phyloP scores from a whole-genome alignment of 2,329 filamentous ascomycete genomes.

The Arthrinium puccinioides region DNA sequence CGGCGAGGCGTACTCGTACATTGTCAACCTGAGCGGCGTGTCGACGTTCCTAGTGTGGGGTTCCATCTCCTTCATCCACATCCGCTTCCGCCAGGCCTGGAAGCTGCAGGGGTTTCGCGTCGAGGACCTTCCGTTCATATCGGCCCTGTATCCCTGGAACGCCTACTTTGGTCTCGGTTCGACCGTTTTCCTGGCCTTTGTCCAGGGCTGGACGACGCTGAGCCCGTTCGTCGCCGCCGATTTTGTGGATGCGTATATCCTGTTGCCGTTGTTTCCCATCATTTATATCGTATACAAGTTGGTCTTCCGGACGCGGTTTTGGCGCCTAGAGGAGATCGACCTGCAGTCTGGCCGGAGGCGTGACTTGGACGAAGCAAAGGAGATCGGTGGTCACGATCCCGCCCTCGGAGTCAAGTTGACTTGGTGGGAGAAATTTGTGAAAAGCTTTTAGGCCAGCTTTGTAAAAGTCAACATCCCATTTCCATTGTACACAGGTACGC shows the following conservation, averaged over 20 bases:
- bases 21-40: conserved; percentile 63
- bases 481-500: no score
- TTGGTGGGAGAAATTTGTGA: conserved; percentile 37
- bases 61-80: conserved; percentile 62
- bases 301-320: conserved; percentile 43
- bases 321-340: conserved; percentile 46
- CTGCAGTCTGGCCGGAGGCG: conserved; percentile 46
- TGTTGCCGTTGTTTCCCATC: conserved; percentile 51
- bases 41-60: conserved; percentile 69
- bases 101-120: conserved; percentile 45
- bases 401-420: conserved; percentile 16
- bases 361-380: conserved; percentile 42
- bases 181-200: conserved; percentile 51
- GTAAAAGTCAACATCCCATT: no score
- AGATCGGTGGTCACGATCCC: conserved; percentile 19
- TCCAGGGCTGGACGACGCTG: conserved; percentile 56
- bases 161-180: conserved; percentile 52
- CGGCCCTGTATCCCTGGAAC: conserved; percentile 47
- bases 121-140: conserved; percentile 47
- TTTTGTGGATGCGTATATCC: conserved; percentile 59
- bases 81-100: conserved; percentile 64
- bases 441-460: conserved; percentile 32
- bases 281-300: conserved; percentile 51
- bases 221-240: conserved; percentile 48
- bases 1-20: conserved; percentile 57